These are phyloP conservation scores for Coemansia sp. DNA, from an alignment of 192 early-diverging fungal species.

Conservation along the genomic window DNA sequence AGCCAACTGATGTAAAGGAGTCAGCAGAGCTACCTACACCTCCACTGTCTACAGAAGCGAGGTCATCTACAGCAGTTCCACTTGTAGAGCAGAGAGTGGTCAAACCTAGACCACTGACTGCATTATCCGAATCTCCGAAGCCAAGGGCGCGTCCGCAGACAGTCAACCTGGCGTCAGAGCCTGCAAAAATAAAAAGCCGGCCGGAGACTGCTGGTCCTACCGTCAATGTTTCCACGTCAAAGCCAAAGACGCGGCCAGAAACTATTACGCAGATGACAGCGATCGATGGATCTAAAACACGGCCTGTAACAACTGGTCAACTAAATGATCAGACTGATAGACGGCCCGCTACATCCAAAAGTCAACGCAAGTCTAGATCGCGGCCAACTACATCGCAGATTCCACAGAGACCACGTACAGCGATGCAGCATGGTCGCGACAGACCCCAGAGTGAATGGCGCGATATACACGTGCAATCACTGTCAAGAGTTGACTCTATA, in stretches of 20 bases:
- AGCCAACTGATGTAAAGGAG: no score
- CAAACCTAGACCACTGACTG: background rate
- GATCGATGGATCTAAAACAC: background rate
- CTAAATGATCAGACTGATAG: background rate
- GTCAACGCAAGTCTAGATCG: slow-evolving; percentile 1
- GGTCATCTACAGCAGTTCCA: no score
- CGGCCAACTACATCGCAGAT: slow-evolving; percentile 9
- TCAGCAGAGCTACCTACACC: no score
- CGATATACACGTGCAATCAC: slow-evolving; percentile 50
- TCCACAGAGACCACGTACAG: slow-evolving; percentile 21
- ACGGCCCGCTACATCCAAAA: background rate
- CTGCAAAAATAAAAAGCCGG: background rate
- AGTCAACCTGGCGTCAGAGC: background rate
- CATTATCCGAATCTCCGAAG: no score
- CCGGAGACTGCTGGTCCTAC: slow-evolving; percentile 1
- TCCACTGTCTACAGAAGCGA: no score
- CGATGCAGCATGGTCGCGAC: slow-evolving; percentile 13
- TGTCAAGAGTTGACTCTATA: slow-evolving; percentile 46
- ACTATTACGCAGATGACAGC: background rate
- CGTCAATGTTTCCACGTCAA: background rate
- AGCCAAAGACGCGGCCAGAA: background rate
- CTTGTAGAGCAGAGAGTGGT: background rate
- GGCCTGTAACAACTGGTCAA: slow-evolving; percentile 6
- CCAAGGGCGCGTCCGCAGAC: background rate
- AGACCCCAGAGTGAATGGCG: slow-evolving; percentile 36